Evolutionary conservation across 352 stramenopile species (phyloP), one percentile per base, ranked within the genome.

Genomic region (Phytopythium helicoides): DNA sequence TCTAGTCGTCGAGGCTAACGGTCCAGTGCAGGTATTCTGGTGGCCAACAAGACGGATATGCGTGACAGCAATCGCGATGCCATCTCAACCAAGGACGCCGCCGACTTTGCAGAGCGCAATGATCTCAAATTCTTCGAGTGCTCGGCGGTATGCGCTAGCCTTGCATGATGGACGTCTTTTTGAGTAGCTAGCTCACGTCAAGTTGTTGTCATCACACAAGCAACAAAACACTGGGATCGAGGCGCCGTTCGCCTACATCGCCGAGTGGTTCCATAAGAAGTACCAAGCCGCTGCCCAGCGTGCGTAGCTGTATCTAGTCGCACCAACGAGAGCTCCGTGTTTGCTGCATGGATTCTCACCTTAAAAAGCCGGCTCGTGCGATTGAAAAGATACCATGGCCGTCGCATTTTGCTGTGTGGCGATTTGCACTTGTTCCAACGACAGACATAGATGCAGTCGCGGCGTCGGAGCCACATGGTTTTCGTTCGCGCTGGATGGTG

Each of bases 61-160:
- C 71, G 82, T 19, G 78, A 91, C 38, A 84, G 79, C 56, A 92
- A 92, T 52, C 75, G 79, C 25, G 81, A 92, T 23, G 79, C 81
- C 12, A 84, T 88, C 44, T 59, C 78, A 6, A 64, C 55, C 1
- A 92, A 91, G 36, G 84, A 94, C 52, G 79, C 71, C 33, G 64
- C 88, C 23, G 77, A 90, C 14, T 79, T 87, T 33, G 76, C 79
- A 19, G 71, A 89, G 14, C 68, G 76, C 26, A 91, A 87, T 56
- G 76, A 89, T 19, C 73, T 94, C 52, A 87, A 87, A 58, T 92
- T 84, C 62, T 92, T 91, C 46, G 84, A 94, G 52, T 84, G 73
- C 44, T 94, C 84, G 1, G 84, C 81, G 37, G 78, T 89, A 58
- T 36, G 61, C 49, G 15, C 10, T 52, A 34, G 22, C 40, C 21